A percentile compares a stretch with the other conserved stretches of the same genome.
Conservation (phyloP, 805 yeast species). For the Cyberlindnera bimundalis region DNA sequence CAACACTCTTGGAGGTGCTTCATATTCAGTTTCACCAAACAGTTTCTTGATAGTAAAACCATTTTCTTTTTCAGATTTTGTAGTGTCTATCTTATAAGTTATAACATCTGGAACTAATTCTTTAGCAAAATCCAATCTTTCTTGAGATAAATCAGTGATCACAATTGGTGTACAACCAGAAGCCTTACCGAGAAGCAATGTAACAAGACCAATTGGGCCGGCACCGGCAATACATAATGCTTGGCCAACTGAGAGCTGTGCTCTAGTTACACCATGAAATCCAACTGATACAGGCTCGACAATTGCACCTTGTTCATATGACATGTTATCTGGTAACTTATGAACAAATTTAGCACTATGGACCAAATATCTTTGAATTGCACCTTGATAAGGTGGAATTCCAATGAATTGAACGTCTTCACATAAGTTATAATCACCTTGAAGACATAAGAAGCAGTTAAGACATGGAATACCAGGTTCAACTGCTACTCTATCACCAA, state of each 20-base stretch:
- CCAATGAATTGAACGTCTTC: conserved; percentile 36
- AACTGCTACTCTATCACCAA: conserved; percentile 46
- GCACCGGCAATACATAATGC: conserved; percentile 50
- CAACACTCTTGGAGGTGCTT: conserved; percentile 41
- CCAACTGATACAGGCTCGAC: conserved; percentile 56
- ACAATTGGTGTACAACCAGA: conserved; percentile 51
- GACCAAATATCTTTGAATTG: conserved; percentile 37
- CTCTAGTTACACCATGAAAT: conserved; percentile 47
- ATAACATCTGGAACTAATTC: conserved; percentile 42
- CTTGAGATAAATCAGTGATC: conserved; percentile 45
- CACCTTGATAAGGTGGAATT: conserved; percentile 37
- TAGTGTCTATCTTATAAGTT: conserved; percentile 40
- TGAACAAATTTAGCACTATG: conserved; percentile 33
- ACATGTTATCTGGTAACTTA: conserved; percentile 39
- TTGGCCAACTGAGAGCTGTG: conserved; percentile 46
- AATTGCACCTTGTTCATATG: conserved; percentile 51
- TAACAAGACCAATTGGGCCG: conserved; percentile 56
- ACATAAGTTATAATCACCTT: conserved; percentile 41
- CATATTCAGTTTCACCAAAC: conserved; percentile 35
- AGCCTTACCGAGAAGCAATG: conserved; percentile 46
- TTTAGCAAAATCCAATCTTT: conserved; percentile 45
- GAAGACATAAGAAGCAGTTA: conserved; percentile 34
- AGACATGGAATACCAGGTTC: conserved; percentile 57
- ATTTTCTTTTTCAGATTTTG: conserved; percentile 33
- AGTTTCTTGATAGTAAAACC: conserved; percentile 35